These are phyloP conservation scores for Spergularia bocconei DNA, from an alignment of 148 eudicot genomes.

Conservation along the genomic window DNA sequence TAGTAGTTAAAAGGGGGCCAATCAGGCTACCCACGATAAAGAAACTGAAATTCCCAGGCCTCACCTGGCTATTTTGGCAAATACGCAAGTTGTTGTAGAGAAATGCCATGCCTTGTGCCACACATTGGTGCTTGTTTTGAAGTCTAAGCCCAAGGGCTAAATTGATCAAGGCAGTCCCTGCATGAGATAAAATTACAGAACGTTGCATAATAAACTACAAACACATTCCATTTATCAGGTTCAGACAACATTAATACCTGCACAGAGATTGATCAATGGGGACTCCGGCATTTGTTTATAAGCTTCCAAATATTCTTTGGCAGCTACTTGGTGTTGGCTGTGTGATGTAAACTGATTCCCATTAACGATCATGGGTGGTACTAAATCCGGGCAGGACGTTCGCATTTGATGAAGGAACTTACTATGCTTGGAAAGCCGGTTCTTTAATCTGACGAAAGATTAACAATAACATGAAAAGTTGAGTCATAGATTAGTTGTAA, in stretches of 20 bases:
- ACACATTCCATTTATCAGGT: conserved; percentile 1
- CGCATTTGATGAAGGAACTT: conserved; percentile 63
- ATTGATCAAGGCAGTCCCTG: conserved; percentile 77
- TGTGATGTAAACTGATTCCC: conserved; percentile 73
- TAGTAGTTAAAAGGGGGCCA: too few species aligned
- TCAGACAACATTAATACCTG: conserved; percentile 32
- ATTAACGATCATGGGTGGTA: conserved; percentile 70
- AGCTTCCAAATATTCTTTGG: conserved; percentile 82
- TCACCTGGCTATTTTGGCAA: conserved; percentile 67
- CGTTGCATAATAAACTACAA: not conserved
- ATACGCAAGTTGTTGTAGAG: conserved; percentile 65
- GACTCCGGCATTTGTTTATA: conserved; percentile 72
- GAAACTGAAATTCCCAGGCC: not conserved
- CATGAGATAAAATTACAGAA: not conserved
- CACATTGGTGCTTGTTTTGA: conserved; percentile 86
- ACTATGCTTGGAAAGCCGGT: conserved; percentile 48
- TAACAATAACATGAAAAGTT: conserved; percentile 10
- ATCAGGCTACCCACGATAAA: too few species aligned
- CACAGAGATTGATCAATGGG: conserved; percentile 82
- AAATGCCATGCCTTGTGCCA: conserved; percentile 83
- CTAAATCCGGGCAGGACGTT: conserved; percentile 49
- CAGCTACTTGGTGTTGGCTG: conserved; percentile 91
- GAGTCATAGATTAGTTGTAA: not conserved
- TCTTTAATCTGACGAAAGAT: conserved; percentile 49
- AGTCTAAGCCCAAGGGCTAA: conserved; percentile 79